Conservation (phyloP, 805 yeast genomes). For the Alloascoidea africana region DNA sequence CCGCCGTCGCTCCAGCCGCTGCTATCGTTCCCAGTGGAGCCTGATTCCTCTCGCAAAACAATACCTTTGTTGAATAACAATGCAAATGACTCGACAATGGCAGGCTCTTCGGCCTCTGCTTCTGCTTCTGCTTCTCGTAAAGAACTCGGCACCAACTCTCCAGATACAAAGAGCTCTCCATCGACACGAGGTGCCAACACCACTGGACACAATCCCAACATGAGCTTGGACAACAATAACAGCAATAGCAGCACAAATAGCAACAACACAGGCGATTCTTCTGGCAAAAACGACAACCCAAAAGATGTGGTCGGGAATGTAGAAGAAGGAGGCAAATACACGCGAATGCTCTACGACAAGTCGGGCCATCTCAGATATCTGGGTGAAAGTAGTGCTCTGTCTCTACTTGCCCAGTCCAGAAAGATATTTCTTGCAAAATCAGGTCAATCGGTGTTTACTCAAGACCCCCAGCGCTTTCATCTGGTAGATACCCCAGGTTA, state of each 20-base stretch:
- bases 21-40: not conserved
- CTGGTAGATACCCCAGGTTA: constrained; percentile 20
- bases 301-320: not conserved
- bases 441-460: constrained; percentile 20
- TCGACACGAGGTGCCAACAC: not conserved
- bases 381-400: constrained; percentile 27
- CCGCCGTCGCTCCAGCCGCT: not conserved
- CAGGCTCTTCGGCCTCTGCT: no score
- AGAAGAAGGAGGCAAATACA: not conserved
- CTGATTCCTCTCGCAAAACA: no score
- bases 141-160: no score
- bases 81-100: no score
- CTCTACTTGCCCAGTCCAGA: constrained; percentile 23
- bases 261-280: no score
- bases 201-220: no score
- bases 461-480: constrained; percentile 20
- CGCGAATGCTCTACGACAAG: constrained; percentile 20
- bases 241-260: not conserved
- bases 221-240: not conserved
- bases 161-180: no score
- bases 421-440: constrained; percentile 17
- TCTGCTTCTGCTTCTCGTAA: no score
- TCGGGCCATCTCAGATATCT: constrained; percentile 22
- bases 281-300: no score
- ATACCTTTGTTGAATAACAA: not conserved